Percentiles rank a stretch among this genome's conserved stretches.
These are phyloP conservation scores for Hygrocybe coccinea DNA, from an alignment of 768 basidiomycete species.

Conservation along the genomic window DNA sequence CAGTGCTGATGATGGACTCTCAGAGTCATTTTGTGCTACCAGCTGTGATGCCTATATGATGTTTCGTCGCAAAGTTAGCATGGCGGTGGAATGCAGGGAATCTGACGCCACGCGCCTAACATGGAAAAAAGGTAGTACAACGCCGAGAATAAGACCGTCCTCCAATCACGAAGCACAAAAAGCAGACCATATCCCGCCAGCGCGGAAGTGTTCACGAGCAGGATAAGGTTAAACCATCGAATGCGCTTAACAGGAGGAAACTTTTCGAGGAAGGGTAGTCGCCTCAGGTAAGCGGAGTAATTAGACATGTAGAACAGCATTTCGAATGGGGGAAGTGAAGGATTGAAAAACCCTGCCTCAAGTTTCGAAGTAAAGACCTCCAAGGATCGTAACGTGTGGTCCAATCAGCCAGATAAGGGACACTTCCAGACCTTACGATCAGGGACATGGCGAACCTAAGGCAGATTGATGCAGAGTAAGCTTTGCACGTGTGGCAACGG, in stretches of 20 bases:
- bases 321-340: too few species aligned
- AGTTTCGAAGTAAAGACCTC: too few species aligned
- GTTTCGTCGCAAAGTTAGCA: slow-evolving; percentile 11
- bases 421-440: too few species aligned
- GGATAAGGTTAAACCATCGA: slow-evolving; percentile 73
- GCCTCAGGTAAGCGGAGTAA: too few species aligned
- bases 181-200: slow-evolving; percentile 67
- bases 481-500: too few species aligned
- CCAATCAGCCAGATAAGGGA: too few species aligned
- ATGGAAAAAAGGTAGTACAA: slow-evolving; percentile 85
- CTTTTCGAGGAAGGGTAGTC: not conserved
- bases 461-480: too few species aligned
- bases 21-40: slow-evolving; percentile 24
- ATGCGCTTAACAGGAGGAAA: slow-evolving; percentile 53
- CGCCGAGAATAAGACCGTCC: slow-evolving; percentile 58
- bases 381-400: too few species aligned
- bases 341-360: too few species aligned
- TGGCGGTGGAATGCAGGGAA: slow-evolving; percentile 9
- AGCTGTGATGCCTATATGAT: slow-evolving; percentile 42
- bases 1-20: not conserved
- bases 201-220: slow-evolving; percentile 66
- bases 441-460: too few species aligned
- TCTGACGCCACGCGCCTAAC: slow-evolving; percentile 49
- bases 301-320: too few species aligned
- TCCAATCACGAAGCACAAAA: slow-evolving; percentile 37